Evolutionary conservation across 176 grass and related monocot genomes (phyloP), one percentile per base, ranked within the genome.

Genomic region (Elaeis guineensis): DNA sequence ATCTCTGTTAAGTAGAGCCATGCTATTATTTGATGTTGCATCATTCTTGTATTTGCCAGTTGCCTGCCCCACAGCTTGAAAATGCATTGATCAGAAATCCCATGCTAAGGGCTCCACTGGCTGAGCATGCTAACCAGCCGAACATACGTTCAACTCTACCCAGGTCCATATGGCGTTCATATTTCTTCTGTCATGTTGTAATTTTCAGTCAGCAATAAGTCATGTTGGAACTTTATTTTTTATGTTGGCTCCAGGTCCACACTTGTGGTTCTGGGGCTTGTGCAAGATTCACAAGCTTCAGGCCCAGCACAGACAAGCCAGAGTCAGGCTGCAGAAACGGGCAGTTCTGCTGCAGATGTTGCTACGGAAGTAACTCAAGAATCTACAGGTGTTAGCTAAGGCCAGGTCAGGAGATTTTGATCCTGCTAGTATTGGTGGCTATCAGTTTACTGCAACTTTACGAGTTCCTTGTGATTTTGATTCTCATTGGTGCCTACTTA

Each of bases 1-100:
- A 12, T 16, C 15, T 66, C 7, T 23, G 3, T 68, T 29, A 54
- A 32, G 17, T 51, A 21, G 17, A 20, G 18, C 19, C 49, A 17
- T 64, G 5, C 69, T 32, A 52, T 54, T 7, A 35, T 16, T 29
- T 61, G 9, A 58, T 3, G 9, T 70, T 63, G 51, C 44, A 21
- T n/a, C 8, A 6, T 58, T 65, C 70, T 75, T 17, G 20, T 44
- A 11, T 75, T 75, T 55, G 48, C 49, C 78, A 97, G 87, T 79
- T 97, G 71, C 92, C 92, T 67, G 87, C 92, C 71, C 83, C 86
- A 44, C 92, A 97, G 77, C 85, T 97, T 61, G 92, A 91, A 78
- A 90, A 87, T 67, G 83, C 92, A 17, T 66, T 97, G 64, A 91
- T 49, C 39, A 97, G 78, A 75, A 85, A 91, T 70, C 81, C 75